A percentile compares a stretch with the other conserved stretches of the same genome.
phyloP scores from a whole-genome alignment of 2,329 filamentous ascomycete genomes.

The Westerdykella aurantiaca region DNA sequence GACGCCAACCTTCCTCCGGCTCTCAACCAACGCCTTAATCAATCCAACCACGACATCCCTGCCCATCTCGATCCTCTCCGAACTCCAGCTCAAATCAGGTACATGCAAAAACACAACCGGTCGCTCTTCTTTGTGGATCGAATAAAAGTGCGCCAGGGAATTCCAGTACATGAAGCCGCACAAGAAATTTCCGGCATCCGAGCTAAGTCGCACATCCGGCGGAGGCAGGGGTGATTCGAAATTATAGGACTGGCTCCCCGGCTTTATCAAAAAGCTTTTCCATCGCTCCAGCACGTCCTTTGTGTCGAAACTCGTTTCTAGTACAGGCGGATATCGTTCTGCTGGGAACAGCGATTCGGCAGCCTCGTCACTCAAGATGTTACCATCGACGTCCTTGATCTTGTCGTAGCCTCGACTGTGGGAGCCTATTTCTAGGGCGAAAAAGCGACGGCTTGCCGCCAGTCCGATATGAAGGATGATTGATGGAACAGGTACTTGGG shows the following conservation, averaged over 20 bases:
- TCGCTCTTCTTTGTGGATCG: constrained; percentile 13
- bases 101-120: constrained; percentile 35
- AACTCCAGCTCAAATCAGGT: constrained; percentile 26
- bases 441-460: constrained; percentile 32
- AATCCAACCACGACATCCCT: constrained; percentile 26
- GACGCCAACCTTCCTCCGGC: constrained; percentile 17
- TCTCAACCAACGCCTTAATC: constrained; percentile 33
- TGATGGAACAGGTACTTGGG: constrained; percentile 18
- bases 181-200: constrained; percentile 33
- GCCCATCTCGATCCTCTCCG: constrained; percentile 21
- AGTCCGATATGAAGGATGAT: constrained; percentile 37
- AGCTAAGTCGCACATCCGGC: constrained; percentile 24
- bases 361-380: constrained; percentile 16
- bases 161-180: constrained; percentile 37
- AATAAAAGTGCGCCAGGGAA: constrained; percentile 26
- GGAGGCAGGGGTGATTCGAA: neutral
- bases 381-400: constrained; percentile 32
- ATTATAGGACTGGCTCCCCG: neutral
- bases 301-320: constrained; percentile 30
- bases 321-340: constrained; percentile 8
- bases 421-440: constrained; percentile 31
- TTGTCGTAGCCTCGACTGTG: constrained; percentile 24
- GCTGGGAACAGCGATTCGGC: constrained; percentile 13
- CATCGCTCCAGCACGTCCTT: constrained; percentile 29
- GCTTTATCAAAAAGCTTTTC: constrained; percentile 12